Conservation (phyloP, 805 yeast genomes). For the Nakazawaea sp. region DNA sequence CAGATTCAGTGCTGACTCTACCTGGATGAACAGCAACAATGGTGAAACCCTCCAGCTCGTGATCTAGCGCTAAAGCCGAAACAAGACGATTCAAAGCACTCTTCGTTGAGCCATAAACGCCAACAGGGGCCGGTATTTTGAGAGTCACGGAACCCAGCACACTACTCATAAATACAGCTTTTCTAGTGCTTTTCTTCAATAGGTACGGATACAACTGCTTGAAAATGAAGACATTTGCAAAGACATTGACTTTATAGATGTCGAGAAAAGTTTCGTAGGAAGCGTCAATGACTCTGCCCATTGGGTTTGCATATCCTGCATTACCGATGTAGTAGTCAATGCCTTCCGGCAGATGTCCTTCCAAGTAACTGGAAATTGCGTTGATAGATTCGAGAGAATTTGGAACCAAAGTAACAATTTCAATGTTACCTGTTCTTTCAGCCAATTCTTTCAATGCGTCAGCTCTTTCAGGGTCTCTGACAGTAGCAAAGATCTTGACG, state of each 20-base stretch:
- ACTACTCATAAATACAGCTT: slow-evolving; percentile 23
- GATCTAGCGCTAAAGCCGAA: too few relatives aligned
- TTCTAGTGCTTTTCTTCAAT: slow-evolving; percentile 18
- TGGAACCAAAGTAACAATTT: slow-evolving; percentile 3
- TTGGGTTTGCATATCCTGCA: slow-evolving; percentile 4
- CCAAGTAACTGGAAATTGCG: slow-evolving; percentile 1
- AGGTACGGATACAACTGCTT: neutral
- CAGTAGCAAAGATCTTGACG: too few relatives aligned
- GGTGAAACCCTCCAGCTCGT: too few relatives aligned
- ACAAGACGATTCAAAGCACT: too few relatives aligned
- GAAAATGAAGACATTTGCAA: neutral
- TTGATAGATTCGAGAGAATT: slow-evolving; percentile 19
- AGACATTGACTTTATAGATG: neutral
- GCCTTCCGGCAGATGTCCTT: slow-evolving; percentile 7
- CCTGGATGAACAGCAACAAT: too few relatives aligned
- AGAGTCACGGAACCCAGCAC: slow-evolving; percentile 22
- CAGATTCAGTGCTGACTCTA: too few relatives aligned
- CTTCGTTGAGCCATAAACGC: too few relatives aligned
- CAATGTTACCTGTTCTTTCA: too few relatives aligned
- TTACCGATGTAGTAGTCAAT: slow-evolving; percentile 9
- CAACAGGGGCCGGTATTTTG: too few relatives aligned
- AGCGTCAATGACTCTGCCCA: neutral
- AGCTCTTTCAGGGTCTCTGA: too few relatives aligned
- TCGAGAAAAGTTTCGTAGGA: slow-evolving; percentile 20
- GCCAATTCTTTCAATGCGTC: too few relatives aligned